phyloP scores from a whole-genome alignment of 257 asterid species.

The Capsicum pubescens region DNA sequence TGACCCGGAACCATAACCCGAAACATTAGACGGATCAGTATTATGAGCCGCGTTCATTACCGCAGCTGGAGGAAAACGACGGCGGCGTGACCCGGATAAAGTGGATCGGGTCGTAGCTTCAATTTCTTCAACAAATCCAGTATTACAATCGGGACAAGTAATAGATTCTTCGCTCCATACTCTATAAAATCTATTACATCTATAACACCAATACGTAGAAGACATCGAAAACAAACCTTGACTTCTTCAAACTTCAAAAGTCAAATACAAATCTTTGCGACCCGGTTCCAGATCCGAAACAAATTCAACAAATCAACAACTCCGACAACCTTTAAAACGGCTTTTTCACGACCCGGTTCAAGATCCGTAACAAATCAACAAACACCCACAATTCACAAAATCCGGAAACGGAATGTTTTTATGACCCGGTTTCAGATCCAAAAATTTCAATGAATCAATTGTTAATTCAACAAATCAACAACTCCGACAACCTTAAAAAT shows the following conservation, averaged over 20 bases:
- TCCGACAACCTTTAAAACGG: neutral
- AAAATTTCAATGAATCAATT: neutral
- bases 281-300: conserved; percentile 24
- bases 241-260: neutral
- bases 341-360: too few relatives aligned
- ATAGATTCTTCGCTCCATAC: conserved; percentile 56
- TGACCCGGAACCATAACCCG: conserved; percentile 41
- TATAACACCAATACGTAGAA: conserved; percentile 74
- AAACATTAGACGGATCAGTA: conserved; percentile 49
- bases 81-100: conserved; percentile 59
- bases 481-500: too few relatives aligned
- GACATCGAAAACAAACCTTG: conserved; percentile 43
- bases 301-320: neutral
- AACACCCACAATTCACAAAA: too few relatives aligned
- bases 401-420: neutral
- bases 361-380: too few relatives aligned
- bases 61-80: conserved; percentile 65
- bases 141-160: conserved; percentile 71
- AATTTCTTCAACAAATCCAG: conserved; percentile 75
- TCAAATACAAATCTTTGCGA: conserved; percentile 11
- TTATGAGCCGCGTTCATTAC: conserved; percentile 56
- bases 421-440: conserved; percentile 22
- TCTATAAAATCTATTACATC: conserved; percentile 70
- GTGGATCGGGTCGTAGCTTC: conserved; percentile 56
- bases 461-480: neutral